Base-by-base conservation (phyloP, 345 rosid species). In the Excoecaria cochinchinensis region DNA sequence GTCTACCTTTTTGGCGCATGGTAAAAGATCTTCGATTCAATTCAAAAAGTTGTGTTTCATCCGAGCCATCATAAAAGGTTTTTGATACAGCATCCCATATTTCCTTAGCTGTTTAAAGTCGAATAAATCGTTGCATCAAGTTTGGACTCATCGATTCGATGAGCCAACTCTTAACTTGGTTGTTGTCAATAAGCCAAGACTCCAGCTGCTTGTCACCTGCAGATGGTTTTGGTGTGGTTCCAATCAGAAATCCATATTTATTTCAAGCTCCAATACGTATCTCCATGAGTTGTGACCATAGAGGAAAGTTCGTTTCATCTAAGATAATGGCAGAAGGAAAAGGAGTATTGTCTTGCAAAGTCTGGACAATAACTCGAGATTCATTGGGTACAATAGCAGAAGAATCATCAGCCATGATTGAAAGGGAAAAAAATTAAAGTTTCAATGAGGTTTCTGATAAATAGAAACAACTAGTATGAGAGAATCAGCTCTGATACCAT, bases 121-220 rank as follows among this genome's bases (percentile, higher is more conserved):
- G 0, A 8, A 69, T 69, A 9, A 69, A 51, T 25, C 42, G 15
- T 17, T 69, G 59, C 46, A 69, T 36, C 47, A 36, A 52, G 46
- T 6, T 8, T 8, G 60, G 48, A 12, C 46, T 69, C 73, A 69
- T 69, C 3, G 73, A 69, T n/a, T 69, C 46, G 17, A 69, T 51
- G 3, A 69, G 71, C 71, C 7, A 67, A 22, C 71, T 67, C 56
- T 67, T 44, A 17, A 52, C 48, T 2, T 17, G 8, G 6, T 69
- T 51, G 5, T 69, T 69, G 11, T 69, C 58, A 24, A 69, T 69
- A 1, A 69, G 42, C 72, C 44, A 69, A 8, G 40, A 24, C n/a
- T 69, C 44, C 44, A 69, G 50, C 21, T 67, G 8, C 71, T 67
- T 67, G 57, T 67, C 56, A 0, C 10, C 4, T 16, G 24, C 22